phyloP scores from a whole-genome alignment of 805 yeast species.

The Saccharomycopsis fibuligera region DNA sequence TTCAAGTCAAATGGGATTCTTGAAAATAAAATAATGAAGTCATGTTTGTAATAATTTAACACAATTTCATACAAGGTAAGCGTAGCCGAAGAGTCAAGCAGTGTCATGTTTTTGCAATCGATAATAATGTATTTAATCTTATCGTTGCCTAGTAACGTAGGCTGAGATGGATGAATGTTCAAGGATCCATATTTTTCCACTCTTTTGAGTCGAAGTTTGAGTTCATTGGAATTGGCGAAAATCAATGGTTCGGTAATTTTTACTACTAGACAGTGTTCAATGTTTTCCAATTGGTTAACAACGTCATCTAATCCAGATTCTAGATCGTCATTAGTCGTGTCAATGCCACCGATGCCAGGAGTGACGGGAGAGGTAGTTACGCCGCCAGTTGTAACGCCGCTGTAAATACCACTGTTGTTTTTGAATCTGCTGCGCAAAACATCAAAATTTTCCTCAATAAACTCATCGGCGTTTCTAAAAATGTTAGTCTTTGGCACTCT shows the following conservation, averaged over 20 bases:
- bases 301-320: conserved; percentile 4
- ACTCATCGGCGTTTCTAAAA: conserved; percentile 35
- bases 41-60: conserved; percentile 35
- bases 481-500: conserved; percentile 28
- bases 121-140: conserved; percentile 53
- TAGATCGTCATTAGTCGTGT: background rate
- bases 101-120: conserved; percentile 78
- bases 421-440: conserved; percentile 2
- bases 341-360: background rate
- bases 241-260: conserved; percentile 84
- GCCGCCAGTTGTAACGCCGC: background rate
- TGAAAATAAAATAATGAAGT: conserved; percentile 29
- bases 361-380: background rate
- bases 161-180: conserved; percentile 57
- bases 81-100: conserved; percentile 73
- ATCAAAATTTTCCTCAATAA: conserved; percentile 21
- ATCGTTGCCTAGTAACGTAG: conserved; percentile 13
- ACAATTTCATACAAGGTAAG: conserved; percentile 62
- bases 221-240: conserved; percentile 77
- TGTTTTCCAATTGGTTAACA: conserved; percentile 30
- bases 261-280: conserved; percentile 72
- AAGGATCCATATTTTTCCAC: conserved; percentile 75
- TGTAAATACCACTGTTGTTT: background rate
- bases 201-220: conserved; percentile 58
- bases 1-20: conserved; percentile 27